Evolutionary conservation across 441 rosid genomes (phyloP).

Genomic region (Euphorbia schlechtendalii): DNA sequence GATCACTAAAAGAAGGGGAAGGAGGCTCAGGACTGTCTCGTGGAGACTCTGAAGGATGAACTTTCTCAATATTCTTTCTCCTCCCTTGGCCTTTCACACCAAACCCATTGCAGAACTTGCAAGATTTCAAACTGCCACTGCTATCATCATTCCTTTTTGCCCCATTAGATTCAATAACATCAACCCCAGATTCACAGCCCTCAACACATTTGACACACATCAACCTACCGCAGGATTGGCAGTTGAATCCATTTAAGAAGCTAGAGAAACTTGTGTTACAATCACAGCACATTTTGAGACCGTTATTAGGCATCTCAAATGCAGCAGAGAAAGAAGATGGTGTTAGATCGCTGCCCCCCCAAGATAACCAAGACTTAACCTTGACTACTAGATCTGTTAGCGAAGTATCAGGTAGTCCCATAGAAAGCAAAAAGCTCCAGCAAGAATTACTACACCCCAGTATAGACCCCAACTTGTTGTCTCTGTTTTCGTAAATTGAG

Average conservation of each 20-base stretch:
- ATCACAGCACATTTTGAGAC: conserved; percentile 43
- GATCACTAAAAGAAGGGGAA: conserved; percentile 41
- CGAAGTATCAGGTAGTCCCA: conserved; percentile 75
- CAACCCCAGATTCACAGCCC: conserved; percentile 25
- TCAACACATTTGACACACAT: conserved; percentile 43
- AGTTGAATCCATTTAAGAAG: conserved; percentile 33
- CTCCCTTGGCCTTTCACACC: conserved; percentile 28
- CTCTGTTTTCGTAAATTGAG: neutral
- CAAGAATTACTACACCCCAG: conserved; percentile 22
- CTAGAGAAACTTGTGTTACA: conserved; percentile 32
- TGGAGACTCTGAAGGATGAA: conserved; percentile 59
- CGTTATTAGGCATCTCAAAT: conserved; percentile 40
- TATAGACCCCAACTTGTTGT: conserved; percentile 15
- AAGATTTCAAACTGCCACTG: conserved; percentile 30
- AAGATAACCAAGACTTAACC: conserved; percentile 70
- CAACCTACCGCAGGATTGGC: conserved; percentile 56
- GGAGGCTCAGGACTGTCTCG: conserved; percentile 57
- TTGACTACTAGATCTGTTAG: conserved; percentile 62
- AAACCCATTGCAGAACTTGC: conserved; percentile 54
- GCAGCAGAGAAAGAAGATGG: conserved; percentile 25
- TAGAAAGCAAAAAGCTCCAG: conserved; percentile 39
- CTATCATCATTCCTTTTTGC: conserved; percentile 18
- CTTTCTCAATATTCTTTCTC: conserved; percentile 55
- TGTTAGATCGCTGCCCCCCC: conserved; percentile 48
- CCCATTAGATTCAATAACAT: conserved; percentile 26